Base-by-base conservation (phyloP, 2,329 filamentous ascomycete genomes). In the Epichloe brachyelytri region DNA sequence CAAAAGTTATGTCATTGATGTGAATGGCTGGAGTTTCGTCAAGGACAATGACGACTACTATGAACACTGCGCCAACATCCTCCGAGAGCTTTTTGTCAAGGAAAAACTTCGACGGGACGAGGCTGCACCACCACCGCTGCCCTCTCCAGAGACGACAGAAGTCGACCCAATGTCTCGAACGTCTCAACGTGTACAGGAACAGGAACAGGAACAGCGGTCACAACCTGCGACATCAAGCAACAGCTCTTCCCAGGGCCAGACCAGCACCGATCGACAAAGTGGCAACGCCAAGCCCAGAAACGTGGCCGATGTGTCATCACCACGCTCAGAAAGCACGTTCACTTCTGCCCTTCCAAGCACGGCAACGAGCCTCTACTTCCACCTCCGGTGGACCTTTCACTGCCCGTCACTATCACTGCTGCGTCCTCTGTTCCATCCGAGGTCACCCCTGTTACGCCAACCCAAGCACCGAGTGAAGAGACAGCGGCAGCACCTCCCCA, bases 1-100 rank as follows among this genome's bases (percentile, higher is more conserved):
- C 15, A 88, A 88, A 65, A 97, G 91, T 65, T 98, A 88, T 68
- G 93, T 98, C 46, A 98, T 98, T 58, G 93, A 98, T 61, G 93
- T 98, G 59, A 98, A 98, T 65, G 93, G 93, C 12, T 98, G 94
- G 94, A 97, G 91, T 63, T 98, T 98, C 62, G 93, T 98, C 66
- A 98, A 98, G 66, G 94, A 98, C 66, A 98, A 98, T 61, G 91
- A 96, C 55, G 90, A 95, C 54, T 98, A 98, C 67, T 98, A 98
- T 65, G 87, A 97, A 62, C 88, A 88, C 62, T 93, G 85, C 59
- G 82, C 93, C 20, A 83, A 75, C 53, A 95, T 97, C 46, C 72
- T 98, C 48, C 87, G 83, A 62, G 84, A 93, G 6, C 87, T 94
- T 63, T 97, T 98, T 58, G 74, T 94, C 56, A 81, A 81, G 56